phyloP scores from a whole-genome alignment of 768 basidiomycete species.

The Termitomyces sp. region DNA sequence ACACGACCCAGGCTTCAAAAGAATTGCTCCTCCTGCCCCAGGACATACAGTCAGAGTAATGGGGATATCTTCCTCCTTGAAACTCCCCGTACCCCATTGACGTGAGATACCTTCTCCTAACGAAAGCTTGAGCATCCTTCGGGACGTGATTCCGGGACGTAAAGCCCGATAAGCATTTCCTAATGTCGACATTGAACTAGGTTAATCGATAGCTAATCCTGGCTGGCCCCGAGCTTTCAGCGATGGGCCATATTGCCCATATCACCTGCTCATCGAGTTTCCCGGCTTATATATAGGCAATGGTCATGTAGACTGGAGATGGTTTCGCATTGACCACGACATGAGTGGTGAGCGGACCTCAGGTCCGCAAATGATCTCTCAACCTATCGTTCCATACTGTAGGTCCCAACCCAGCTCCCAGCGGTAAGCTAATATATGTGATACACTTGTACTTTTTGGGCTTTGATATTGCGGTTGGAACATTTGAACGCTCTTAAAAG shows the following conservation, averaged over 20 bases:
- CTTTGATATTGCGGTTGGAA: no score
- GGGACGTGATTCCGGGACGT: constrained; percentile 1
- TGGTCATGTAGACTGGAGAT: background rate
- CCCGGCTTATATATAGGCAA: background rate
- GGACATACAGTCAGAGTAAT: background rate
- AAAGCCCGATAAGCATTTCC: background rate
- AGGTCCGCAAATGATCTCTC: background rate
- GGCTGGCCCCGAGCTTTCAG: constrained; percentile 11
- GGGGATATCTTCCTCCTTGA: background rate
- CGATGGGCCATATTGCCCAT: constrained; percentile 2
- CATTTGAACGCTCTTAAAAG: background rate
- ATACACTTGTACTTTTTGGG: background rate
- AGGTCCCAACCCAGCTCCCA: background rate
- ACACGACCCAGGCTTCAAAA: background rate
- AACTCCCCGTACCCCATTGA: background rate
- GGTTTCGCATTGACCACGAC: background rate
- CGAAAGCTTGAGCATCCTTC: background rate
- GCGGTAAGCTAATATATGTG: background rate
- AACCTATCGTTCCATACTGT: background rate
- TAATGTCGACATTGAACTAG: constrained; percentile 6
- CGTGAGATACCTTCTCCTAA: constrained; percentile 6
- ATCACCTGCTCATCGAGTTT: constrained; percentile 2
- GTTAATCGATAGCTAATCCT: constrained; percentile 4
- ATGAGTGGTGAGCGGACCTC: background rate
- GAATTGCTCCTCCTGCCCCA: background rate